phyloP scores from a whole-genome alignment of 116 monocot genomes.

The Posidonia oceanica region DNA sequence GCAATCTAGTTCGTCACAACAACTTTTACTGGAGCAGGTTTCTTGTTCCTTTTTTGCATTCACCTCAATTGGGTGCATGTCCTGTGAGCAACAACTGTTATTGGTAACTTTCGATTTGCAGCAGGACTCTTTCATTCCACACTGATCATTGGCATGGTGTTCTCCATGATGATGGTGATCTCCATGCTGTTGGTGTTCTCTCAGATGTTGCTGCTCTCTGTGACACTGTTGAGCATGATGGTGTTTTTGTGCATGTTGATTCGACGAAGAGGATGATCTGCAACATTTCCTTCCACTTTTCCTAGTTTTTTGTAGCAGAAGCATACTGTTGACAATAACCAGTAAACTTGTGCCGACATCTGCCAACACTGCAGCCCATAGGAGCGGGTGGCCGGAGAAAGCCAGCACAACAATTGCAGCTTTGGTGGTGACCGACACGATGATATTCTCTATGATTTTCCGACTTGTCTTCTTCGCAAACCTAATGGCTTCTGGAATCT shows the following conservation, averaged over 20 bases:
- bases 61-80: too few relatives aligned
- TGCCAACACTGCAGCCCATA: constrained; percentile 94
- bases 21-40: neutral
- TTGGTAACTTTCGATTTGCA: neutral
- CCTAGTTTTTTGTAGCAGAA: constrained; percentile 20
- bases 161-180: constrained; percentile 1
- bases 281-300: constrained; percentile 35
- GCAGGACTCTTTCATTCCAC: neutral
- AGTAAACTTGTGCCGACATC: constrained; percentile 92
- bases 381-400: constrained; percentile 62
- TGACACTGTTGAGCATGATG: neutral
- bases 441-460: constrained; percentile 68
- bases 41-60: neutral
- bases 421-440: constrained; percentile 61
- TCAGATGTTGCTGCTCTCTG: neutral
- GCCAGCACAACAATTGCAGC: constrained; percentile 60
- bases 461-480: constrained; percentile 54
- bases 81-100: neutral
- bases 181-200: neutral
- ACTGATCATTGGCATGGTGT: neutral
- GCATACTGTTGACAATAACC: constrained; percentile 87
- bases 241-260: neutral
- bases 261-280: constrained; percentile 16
- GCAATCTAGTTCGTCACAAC: constrained; percentile 1
- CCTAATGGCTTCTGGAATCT: constrained; percentile 59